Base-by-base conservation (phyloP, 108 stramenopile species). In the Cyclotella distinguenda region DNA sequence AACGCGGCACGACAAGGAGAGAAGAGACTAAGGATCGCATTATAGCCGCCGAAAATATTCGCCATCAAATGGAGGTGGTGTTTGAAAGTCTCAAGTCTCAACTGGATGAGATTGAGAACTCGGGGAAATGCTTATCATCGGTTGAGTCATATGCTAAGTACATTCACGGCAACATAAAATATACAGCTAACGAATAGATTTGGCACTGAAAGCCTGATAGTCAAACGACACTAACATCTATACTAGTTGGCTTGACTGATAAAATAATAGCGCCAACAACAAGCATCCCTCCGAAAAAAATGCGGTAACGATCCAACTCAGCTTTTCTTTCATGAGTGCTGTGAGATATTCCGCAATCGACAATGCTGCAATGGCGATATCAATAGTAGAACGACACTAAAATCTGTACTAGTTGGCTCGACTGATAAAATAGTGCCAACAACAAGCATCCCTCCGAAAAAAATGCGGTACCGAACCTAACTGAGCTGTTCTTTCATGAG, bases 311-410 rank as follows among this genome's bases (percentile, higher is more conserved):
- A 11, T 10, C 28, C 32, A 33, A 59, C 40, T 59, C 58, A 94
- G 73, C 63, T 95, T 79, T 59, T 90, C 81, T 56, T 80, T 66
- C 52, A 92, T 67, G 45, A 86, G 78, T 25, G 88, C 85, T 25
- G 86, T 89, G 38, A 96, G 75, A 61, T 82, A 93, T 72, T 96
- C 95, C 11, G 89, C 95, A 50, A 96, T 90, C 40, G 74, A 76
- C 42, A 96, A 62, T 22, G 95, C 91, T 48, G 94, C 91, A 34
- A 89, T 86, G 10, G 91, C 95, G 69, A 93, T 82, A 26, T 88
- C 93, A 78, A 96, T 91, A 19, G 90, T 42, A 16, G 40, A 5
- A 15, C 19, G 10, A 45, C 4, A 6, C 15, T 45, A n/a, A 45
- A 5, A 45, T 45, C 44, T 46, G n/a, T 46, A 46, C 19, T n/a